These are phyloP conservation scores for Casuarina cunninghamiana DNA, from an alignment of 306 rosid genomes.

Conservation along the genomic window DNA sequence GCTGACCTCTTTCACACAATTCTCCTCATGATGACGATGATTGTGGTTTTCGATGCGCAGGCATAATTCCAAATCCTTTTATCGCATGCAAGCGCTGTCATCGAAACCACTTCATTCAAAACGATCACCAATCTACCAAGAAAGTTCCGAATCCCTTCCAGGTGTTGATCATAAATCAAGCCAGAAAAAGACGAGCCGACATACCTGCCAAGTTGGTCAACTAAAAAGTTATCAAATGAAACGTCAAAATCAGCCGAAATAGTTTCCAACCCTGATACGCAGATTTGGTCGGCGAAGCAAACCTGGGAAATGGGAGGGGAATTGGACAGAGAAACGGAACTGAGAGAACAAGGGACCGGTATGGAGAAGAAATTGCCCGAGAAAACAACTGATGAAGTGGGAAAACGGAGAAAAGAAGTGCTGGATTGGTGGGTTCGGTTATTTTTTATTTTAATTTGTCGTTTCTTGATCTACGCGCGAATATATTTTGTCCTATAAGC, in stretches of 20 bases:
- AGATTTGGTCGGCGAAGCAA: constrained; percentile 13
- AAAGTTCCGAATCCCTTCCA: constrained; percentile 10
- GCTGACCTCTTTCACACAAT: constrained; percentile 47
- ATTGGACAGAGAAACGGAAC: neutral
- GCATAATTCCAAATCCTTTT: constrained; percentile 41
- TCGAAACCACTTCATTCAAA: constrained; percentile 33
- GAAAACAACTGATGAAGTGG: constrained; percentile 15
- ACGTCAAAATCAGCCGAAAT: constrained; percentile 12
- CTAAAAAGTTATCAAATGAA: neutral
- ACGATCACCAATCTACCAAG: constrained; percentile 17
- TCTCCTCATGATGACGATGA: constrained; percentile 27
- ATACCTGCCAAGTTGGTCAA: constrained; percentile 37
- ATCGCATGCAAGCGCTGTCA: constrained; percentile 37
- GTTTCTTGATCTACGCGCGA: constrained; percentile 16
- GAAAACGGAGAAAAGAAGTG: neutral
- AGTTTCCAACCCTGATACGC: constrained; percentile 5
- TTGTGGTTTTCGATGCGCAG: constrained; percentile 32
- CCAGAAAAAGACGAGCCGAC: constrained; percentile 40
- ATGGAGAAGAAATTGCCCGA: constrained; percentile 25
- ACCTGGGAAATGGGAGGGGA: constrained; percentile 15
- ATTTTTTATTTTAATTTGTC: neutral
- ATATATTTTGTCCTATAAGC: constrained; percentile 6
- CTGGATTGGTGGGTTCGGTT: constrained; percentile 3
- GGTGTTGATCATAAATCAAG: constrained; percentile 18
- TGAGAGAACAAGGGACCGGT: constrained; percentile 10